Base-by-base conservation (phyloP, 305 asterid species). In the Solanum hybrid region DNA sequence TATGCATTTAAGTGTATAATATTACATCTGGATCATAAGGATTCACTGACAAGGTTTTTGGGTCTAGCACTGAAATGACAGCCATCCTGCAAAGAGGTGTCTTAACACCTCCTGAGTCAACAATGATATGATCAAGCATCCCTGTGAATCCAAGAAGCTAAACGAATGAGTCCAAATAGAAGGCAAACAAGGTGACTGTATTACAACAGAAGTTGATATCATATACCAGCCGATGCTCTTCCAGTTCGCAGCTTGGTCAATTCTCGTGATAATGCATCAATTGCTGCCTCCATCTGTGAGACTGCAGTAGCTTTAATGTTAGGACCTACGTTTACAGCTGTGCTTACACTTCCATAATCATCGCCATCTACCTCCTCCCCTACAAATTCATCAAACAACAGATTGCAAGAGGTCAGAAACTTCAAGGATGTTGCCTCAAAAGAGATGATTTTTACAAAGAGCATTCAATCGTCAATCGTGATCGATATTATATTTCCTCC, bases 121-220 rank as follows among this genome's bases (percentile, higher is more conserved):
- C 99, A 93, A 95, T 94, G 89, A 97, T 96, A 93, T 97, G 99
- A 91, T 96, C 99, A 92, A 97, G 95, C 96, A 96, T 95, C 91
- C 99, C 99, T 97, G 96, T 90, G 89, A 91, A 64, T 61, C 26
- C 39, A 88, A 46, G 36, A 75, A 16, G 35, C 37, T 5, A 77
- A 9, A 90, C 16, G 1, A 34, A 24, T 42, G 22, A 75, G 86
- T 42, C 64, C 40, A 67, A 67, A 37, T 83, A 0, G 12, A 11
- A 85, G 42, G n/a, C 42, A 51, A 31, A 88, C 75, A 29, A 46
- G 46, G 31, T 88, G 1, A 51, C 26, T 85, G 76, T 85, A 51
- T 20, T 31, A 46, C 67, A 74, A 28, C 85, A 26, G 22, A 74
- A 73, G 40, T n/a, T 18, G 29, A 76, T 85, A 28, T 42, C 76